Percentiles rank a stretch among this genome's conserved stretches.
These are phyloP conservation scores for Xylariaceae sp. DNA, from an alignment of 2,329 filamentous ascomycete genomes.

Conservation along the genomic window DNA sequence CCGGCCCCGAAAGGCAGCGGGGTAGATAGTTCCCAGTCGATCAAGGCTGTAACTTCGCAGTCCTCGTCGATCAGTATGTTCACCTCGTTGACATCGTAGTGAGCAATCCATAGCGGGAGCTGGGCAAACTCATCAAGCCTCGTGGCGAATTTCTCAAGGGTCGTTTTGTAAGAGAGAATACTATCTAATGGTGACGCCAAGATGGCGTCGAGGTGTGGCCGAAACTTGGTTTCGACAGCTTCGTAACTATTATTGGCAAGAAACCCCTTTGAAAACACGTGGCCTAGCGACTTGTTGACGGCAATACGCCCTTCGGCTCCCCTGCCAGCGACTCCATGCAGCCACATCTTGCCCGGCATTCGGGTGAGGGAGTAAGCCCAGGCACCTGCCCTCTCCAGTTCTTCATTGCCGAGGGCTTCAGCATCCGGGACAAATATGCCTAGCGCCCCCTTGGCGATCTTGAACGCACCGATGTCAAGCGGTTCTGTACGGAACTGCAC, in stretches of 20 bases:
- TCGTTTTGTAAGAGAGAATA: slow-evolving; percentile 25
- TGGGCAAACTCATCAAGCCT: neutral
- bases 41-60: slow-evolving; percentile 33
- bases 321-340: slow-evolving; percentile 31
- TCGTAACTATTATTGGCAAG: slow-evolving; percentile 30
- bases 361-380: slow-evolving; percentile 29
- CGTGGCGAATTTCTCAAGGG: neutral
- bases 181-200: slow-evolving; percentile 32
- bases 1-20: slow-evolving; percentile 27
- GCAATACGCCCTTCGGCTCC: slow-evolving; percentile 32
- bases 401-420: slow-evolving; percentile 22
- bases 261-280: slow-evolving; percentile 33
- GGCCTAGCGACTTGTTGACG: slow-evolving; percentile 32
- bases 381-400: slow-evolving; percentile 16
- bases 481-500: slow-evolving; percentile 35
- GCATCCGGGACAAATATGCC: slow-evolving; percentile 24
- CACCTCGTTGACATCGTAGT: slow-evolving; percentile 40
- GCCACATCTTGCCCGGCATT: slow-evolving; percentile 33
- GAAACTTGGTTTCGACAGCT: slow-evolving; percentile 28
- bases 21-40: slow-evolving; percentile 38
- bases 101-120: slow-evolving; percentile 24
- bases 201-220: slow-evolving; percentile 33
- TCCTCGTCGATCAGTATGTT: slow-evolving; percentile 38
- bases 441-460: slow-evolving; percentile 20
- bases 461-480: slow-evolving; percentile 28